Conservation (phyloP, 306 rosid genomes). For the Pterocarpus santalinus region DNA sequence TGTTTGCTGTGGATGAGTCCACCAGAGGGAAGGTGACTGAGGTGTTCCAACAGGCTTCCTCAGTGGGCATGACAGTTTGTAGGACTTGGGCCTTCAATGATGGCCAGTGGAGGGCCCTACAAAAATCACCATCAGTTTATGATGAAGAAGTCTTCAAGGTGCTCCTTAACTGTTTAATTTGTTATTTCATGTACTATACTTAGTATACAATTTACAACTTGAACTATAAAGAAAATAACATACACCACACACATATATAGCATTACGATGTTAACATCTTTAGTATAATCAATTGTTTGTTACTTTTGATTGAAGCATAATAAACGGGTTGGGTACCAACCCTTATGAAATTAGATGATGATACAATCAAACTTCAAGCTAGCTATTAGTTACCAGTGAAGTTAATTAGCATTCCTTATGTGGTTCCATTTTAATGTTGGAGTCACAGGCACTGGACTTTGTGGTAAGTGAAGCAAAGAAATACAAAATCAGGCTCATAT, state of each 20-base stretch:
- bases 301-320: no score
- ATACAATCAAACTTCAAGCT: conserved; percentile 18
- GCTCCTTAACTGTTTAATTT: background rate
- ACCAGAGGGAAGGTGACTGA: conserved; percentile 87
- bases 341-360: background rate
- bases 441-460: conserved; percentile 84
- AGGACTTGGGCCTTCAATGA: conserved; percentile 98
- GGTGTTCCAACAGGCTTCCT: conserved; percentile 79
- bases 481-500: conserved; percentile 84
- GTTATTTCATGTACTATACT: background rate
- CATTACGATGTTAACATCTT: conserved; percentile 9
- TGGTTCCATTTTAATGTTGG: conserved; percentile 34
- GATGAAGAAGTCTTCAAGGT: conserved; percentile 96
- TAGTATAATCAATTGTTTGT: background rate
- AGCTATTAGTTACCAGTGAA: background rate
- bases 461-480: conserved; percentile 91
- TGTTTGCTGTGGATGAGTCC: conserved; percentile 89
- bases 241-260: background rate
- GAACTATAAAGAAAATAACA: background rate
- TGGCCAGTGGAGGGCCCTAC: conserved; percentile 95
- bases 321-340: no score
- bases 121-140: conserved; percentile 83
- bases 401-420: conserved; percentile 3
- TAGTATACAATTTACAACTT: conserved; percentile 2
- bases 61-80: conserved; percentile 85